Percentiles rank a stretch among this genome's conserved stretches.
Conservation (phyloP, 441 rosid species). For the Pelargonium myrrhifolium region DNA sequence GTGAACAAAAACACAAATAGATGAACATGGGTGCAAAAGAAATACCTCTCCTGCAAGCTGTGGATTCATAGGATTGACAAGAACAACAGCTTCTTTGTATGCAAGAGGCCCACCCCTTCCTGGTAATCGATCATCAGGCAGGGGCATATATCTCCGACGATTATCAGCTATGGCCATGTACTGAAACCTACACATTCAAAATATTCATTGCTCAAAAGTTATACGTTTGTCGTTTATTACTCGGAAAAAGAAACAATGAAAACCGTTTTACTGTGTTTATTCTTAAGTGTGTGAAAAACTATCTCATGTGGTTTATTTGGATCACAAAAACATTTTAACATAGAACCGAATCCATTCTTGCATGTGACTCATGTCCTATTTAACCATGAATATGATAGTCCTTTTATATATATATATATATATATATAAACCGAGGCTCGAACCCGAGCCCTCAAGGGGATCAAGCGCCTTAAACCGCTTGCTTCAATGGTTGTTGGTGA, state of each 20-base stretch:
- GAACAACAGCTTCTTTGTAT: conserved; percentile 69
- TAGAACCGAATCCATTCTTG: too few species aligned
- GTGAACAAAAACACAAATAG: not conserved
- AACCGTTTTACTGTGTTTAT: not conserved
- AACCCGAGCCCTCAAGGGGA: too few species aligned
- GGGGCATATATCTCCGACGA: conserved; percentile 68
- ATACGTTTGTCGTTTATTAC: not conserved
- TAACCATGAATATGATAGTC: too few species aligned
- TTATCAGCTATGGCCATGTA: conserved; percentile 76
- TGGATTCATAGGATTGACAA: conserved; percentile 60
- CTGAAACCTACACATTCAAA: conserved; percentile 39
- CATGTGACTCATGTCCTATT: too few species aligned
- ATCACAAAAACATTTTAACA: too few species aligned
- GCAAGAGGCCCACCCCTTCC: conserved; percentile 58
- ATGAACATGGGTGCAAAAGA: not conserved
- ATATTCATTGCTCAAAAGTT: not conserved
- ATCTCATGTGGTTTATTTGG: too few species aligned
- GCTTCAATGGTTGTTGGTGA: too few species aligned
- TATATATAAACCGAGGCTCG: too few species aligned
- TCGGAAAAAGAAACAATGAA: too few species aligned
- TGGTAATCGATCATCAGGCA: conserved; percentile 61
- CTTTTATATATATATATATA: too few species aligned
- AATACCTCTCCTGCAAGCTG: conserved; percentile 72
- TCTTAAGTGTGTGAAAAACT: not conserved
- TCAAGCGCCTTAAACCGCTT: too few species aligned